These are phyloP conservation scores for Fimicolochytrium jonesii DNA, from an alignment of 192 early-diverging fungal species.

Conservation along the genomic window DNA sequence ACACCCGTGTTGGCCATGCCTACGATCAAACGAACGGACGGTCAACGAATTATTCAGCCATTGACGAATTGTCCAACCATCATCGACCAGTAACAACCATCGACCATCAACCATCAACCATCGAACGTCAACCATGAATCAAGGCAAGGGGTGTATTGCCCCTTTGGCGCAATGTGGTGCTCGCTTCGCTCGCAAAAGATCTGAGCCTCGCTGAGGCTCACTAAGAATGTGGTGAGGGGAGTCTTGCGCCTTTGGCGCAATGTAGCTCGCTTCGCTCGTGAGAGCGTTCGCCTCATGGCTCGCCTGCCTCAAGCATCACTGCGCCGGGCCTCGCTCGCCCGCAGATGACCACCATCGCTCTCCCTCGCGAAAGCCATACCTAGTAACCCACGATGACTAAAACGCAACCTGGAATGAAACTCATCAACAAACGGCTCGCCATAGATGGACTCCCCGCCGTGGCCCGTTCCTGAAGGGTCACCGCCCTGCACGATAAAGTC, in stretches of 20 bases:
- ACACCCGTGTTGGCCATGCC: slow-evolving; percentile 73
- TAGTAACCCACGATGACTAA: slow-evolving; percentile 78
- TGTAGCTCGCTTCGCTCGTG: too few relatives aligned
- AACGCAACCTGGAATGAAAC: slow-evolving; percentile 88
- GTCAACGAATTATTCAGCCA: neutral
- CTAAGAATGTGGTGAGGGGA: too few relatives aligned
- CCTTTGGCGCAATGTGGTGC: too few relatives aligned
- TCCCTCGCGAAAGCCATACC: slow-evolving; percentile 75
- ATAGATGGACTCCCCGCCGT: slow-evolving; percentile 85
- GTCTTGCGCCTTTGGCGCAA: too few relatives aligned
- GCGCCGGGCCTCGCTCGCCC: too few relatives aligned
- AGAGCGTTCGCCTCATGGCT: too few relatives aligned
- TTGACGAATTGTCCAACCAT: neutral
- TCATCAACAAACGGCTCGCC: slow-evolving; percentile 85
- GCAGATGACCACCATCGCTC: too few relatives aligned
- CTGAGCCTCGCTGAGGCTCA: neutral
- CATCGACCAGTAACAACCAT: too few relatives aligned
- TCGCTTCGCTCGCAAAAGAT: too few relatives aligned
- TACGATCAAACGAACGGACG: neutral
- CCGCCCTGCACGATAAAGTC: slow-evolving; percentile 92
- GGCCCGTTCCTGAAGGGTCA: slow-evolving; percentile 74
- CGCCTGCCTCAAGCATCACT: too few relatives aligned
- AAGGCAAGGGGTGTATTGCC: too few relatives aligned
- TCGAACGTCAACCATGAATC: too few relatives aligned
- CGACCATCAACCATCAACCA: neutral